These are phyloP conservation scores for Fusarium sp. DNA, from an alignment of 2,329 filamentous ascomycete genomes.

Conservation along the genomic window DNA sequence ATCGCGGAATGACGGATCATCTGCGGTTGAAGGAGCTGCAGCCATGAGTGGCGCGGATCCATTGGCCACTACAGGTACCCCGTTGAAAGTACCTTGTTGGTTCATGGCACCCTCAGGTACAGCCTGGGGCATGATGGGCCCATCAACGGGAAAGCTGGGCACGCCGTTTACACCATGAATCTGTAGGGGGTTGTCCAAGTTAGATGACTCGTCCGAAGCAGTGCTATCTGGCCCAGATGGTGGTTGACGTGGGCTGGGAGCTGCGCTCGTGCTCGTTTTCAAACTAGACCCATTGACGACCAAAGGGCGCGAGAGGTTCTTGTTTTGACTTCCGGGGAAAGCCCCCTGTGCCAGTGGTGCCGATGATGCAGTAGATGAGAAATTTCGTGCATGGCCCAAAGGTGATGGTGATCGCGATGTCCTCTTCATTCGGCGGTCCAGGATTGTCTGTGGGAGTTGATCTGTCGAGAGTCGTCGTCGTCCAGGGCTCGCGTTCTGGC, in stretches of 20 bases:
- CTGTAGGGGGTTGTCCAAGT: constrained; percentile 49
- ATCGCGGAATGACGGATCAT: constrained; percentile 59
- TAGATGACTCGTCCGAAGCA: constrained; percentile 43
- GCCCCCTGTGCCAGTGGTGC: constrained; percentile 56
- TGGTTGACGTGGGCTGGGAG: constrained; percentile 42
- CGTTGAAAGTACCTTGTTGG: constrained; percentile 42
- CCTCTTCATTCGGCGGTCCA: constrained; percentile 66
- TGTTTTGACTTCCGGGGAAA: constrained; percentile 55
- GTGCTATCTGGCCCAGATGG: constrained; percentile 30
- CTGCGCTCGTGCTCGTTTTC: constrained; percentile 54
- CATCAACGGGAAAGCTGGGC: constrained; percentile 33
- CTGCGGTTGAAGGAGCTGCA: constrained; percentile 43
- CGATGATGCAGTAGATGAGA: constrained; percentile 58
- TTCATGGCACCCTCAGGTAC: constrained; percentile 30
- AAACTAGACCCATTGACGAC: constrained; percentile 66
- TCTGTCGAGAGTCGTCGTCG: constrained; percentile 66
- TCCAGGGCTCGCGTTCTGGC: constrained; percentile 53
- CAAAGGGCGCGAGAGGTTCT: constrained; percentile 59
- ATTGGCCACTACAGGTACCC: constrained; percentile 54
- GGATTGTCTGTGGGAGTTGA: constrained; percentile 65
- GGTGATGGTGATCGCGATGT: constrained; percentile 70
- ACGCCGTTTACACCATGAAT: constrained; percentile 41
- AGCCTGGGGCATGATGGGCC: constrained; percentile 14
- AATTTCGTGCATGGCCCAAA: constrained; percentile 62
- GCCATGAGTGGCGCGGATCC: constrained; percentile 48